Conservation (phyloP, 2,329 filamentous ascomycete species). For the Cordyceps sp. region DNA sequence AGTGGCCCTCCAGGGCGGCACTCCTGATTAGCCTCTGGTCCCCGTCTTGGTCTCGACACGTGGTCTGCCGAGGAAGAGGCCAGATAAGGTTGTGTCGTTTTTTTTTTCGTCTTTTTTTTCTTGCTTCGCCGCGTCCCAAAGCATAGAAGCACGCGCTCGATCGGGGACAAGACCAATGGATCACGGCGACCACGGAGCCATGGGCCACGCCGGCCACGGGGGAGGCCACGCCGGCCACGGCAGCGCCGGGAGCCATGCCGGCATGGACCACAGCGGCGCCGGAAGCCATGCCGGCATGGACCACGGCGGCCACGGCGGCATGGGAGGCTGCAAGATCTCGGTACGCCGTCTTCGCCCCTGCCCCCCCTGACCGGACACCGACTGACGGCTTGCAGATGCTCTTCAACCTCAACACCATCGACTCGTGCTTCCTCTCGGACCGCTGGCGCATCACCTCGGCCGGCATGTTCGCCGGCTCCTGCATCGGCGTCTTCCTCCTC, state of each 20-base stretch:
- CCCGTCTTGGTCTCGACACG: too few relatives aligned
- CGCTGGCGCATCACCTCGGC: conserved; percentile 54
- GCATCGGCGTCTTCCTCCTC: conserved; percentile 62
- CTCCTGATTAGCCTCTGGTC: too few relatives aligned
- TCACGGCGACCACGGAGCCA: conserved; percentile 6
- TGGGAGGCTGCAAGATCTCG: conserved; percentile 22
- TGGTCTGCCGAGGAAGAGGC: too few relatives aligned
- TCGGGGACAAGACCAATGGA: too few relatives aligned
- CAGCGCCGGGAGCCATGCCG: conserved; percentile 5
- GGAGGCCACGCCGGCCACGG: too few relatives aligned
- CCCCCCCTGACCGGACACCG: not conserved
- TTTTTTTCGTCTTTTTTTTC: too few relatives aligned
- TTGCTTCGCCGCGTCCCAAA: too few relatives aligned
- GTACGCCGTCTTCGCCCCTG: conserved; percentile 1
- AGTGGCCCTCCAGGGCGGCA: too few relatives aligned
- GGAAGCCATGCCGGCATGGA: conserved; percentile 5
- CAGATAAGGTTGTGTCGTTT: too few relatives aligned
- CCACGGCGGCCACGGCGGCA: not conserved
- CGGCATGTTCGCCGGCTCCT: conserved; percentile 64
- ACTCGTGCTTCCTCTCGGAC: conserved; percentile 51
- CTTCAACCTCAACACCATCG: conserved; percentile 63
- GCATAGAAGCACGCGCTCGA: too few relatives aligned
- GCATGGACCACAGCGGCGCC: conserved; percentile 6
- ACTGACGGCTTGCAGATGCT: conserved; percentile 58
- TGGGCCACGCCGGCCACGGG: too few relatives aligned